Evolutionary conservation across 495 filamentous ascomycete species (phyloP).

Genomic region (Penicillium silybi): DNA sequence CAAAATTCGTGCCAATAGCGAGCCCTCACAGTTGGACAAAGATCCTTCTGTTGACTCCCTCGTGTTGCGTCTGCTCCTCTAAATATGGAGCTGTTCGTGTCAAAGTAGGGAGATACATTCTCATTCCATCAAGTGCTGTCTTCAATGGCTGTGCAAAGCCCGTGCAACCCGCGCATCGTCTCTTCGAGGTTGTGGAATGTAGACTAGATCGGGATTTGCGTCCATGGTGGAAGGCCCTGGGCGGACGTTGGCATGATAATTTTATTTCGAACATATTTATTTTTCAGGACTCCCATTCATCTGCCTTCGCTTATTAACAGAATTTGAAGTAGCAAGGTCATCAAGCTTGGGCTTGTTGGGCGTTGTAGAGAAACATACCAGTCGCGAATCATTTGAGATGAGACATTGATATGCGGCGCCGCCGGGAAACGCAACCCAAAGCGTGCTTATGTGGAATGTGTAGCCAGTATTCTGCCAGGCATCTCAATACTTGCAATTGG

Average conservation of each 20-base stretch:
- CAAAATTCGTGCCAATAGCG: slow-evolving; percentile 43
- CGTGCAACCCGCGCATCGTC: neutral
- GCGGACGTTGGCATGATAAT: neutral
- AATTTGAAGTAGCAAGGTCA: neutral
- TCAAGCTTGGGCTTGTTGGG: no score
- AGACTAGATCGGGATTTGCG: neutral
- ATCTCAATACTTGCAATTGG: neutral
- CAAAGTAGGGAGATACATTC: slow-evolving; percentile 48
- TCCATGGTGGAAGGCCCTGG: neutral
- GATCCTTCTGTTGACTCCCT: slow-evolving; percentile 36
- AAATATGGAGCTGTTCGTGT: slow-evolving; percentile 45
- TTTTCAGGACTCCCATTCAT: neutral
- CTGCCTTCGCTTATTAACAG: neutral
- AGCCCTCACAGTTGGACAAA: slow-evolving; percentile 31
- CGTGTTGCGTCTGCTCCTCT: slow-evolving; percentile 47
- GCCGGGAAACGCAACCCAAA: neutral
- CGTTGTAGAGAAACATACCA: neutral
- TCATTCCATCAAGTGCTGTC: neutral
- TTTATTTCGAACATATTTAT: neutral
- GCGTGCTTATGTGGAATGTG: slow-evolving; percentile 3
- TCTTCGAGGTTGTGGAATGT: slow-evolving; percentile 1
- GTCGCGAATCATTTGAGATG: no score
- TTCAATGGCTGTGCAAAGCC: neutral
- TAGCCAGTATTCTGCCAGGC: neutral
- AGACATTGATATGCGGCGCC: neutral